Evolutionary conservation across 306 rosid genomes (phyloP), one percentile per base, ranked within the genome.

Genomic region (Quercus ilex): DNA sequence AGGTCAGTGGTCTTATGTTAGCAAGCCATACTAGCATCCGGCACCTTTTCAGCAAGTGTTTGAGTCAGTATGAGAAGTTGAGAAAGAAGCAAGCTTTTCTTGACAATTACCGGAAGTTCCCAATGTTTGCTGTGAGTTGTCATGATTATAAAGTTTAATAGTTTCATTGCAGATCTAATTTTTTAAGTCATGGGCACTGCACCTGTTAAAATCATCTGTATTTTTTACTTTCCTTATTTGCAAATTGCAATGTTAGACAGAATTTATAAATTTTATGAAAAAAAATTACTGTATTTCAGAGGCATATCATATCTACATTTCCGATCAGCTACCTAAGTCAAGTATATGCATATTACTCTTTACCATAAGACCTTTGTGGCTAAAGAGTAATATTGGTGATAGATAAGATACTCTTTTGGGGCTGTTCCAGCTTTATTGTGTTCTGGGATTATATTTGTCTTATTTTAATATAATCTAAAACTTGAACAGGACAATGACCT

Each of bases 1-100:
- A 95, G 99, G 98, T 95, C 73, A 95, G 99, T 55, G 99, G 99
- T 79, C 98, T 95, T 74, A 95, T 95, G 99, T 85, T 95, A 59
- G 99, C 99, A 43, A 95, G 98, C 76, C 99, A 95, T 84, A 95
- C 99, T 60, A 95, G 99, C 82, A 95, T 95, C 69, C 91, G 99
- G 73, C 99, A 95, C 81, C 98, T 95, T 74, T 95, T 95, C 89
- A 95, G 99, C 81, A 95, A 85, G 91, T 90, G 97, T 80, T 86
- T 95, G 91, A 92, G 99, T 86, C 99, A 92, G 85, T 95, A 95
- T 80, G 93, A 90, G 74, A 91, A 91, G 88, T 80, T 95, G 88
- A 85, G 99, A 85, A 95, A 92, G 95, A 95, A 95, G 85, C 99
- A 92, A 91, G 99, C 99, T 73, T 95, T 95, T 85, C 91, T 92